Base-by-base conservation (phyloP, 73 alveolate species). In the Breviolum minutum region DNA sequence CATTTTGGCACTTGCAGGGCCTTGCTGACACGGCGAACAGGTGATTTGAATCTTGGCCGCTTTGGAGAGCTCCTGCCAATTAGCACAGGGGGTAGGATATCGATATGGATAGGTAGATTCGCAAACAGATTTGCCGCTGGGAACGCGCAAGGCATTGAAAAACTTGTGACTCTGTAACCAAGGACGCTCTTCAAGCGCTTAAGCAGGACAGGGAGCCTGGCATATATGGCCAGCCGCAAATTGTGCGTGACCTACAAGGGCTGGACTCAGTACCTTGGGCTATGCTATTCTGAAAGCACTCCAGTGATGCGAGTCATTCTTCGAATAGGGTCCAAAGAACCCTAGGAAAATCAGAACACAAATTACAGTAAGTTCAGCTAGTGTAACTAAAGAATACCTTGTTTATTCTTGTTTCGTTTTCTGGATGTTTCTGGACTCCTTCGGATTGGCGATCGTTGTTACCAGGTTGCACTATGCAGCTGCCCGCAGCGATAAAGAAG, bases 171-270 rank as follows among this genome's bases (percentile, higher is more conserved):
- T 40, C 54, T 40, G 54, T 6, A 22, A 17, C 24, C 60, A 7
- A 82, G 77, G 94, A 86, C 94, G 32, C 80, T 86, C 64, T 86
- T 86, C 84, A 40, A 61, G 69, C 86, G 98, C 26, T 63, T 92
- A 48, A 92, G 98, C 60, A 76, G 98, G n/a, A 92, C 98, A n/a
- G 98, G 98, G 13, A 74, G 91, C 81, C 73, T 92, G 81, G 98
- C 98, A 48, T 76, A 92, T 81, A 92, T 92, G 98, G 98, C 98
- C 40, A 74, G 63, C 70, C 66, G 91, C 54, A 63, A 26, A 17
- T 6, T 20, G 70, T 86, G 94, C 63, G 79, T 86, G 64, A 86
- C 79, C 79, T 86, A 86, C 79, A 63, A 61, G n/a, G 94, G 94
- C 61, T 86, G 94, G 94, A 86, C 94, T 26, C 94, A 86, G 94